Base-by-base conservation (phyloP, 2,329 filamentous ascomycete genomes). In the Pseudogymnoascus destructans region DNA sequence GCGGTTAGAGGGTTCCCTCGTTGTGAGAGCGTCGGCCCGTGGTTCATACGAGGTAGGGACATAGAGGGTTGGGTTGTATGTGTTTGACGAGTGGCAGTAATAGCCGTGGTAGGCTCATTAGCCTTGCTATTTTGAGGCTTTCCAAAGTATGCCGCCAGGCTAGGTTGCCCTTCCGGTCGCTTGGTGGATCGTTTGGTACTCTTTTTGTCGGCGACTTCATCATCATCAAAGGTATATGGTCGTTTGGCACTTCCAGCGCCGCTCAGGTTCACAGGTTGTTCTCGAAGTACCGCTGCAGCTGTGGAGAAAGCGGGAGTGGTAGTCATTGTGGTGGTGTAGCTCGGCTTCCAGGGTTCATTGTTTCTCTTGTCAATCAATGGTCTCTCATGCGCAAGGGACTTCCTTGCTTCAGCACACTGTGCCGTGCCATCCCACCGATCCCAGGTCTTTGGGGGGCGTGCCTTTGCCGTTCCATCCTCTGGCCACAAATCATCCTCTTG, bases 401-500 rank as follows among this genome's bases (percentile, higher is more conserved):
- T 52, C 25, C 46, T 52, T 30, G 46, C 23, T 13, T 52, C 46
- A 17, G 23, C 46, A 52, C 30, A 17, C 25, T 17, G 46, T 52
- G 46, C 23, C n/a, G 46, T 52, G n/a, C 46, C 46, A 52, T 52
- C 23, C 46, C 23, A 52, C 11, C 30, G n/a, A 52, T 17, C 10
- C 46, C 46, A 52, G n/a, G 46, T 30, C 46, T 17, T 52, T 52
- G 46, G 46, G 9, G 9, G 46, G 4, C 23, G 46, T 66, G 65
- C 55, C 74, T 75, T 66, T 78, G 30, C 21, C 11, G 30, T 74
- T 3, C 85, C 86, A 54, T 85, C 81, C 2, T 81, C 65, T 0
- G 87, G 85, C 72, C 84, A 89, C 9, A 78, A 67, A 62, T 87
- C 79, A 67, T 93, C 89, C 64, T 87, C 82, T 0, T 75, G 73